Percentiles rank a stretch among this genome's conserved stretches.
These are phyloP conservation scores for Citrus hindsii DNA, from an alignment of 345 rosid genomes.

Conservation along the genomic window DNA sequence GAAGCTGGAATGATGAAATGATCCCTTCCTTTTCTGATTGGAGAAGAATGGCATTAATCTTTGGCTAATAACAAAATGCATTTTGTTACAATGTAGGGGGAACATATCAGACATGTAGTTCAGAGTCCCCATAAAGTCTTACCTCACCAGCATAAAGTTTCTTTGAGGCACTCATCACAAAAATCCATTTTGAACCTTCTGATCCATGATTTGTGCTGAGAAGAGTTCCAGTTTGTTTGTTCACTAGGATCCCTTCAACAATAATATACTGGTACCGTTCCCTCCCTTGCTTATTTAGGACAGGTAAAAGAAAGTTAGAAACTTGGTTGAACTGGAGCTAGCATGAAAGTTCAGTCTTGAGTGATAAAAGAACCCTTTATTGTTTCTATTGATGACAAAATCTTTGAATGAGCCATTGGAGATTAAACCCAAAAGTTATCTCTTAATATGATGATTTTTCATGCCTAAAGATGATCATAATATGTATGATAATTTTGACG, in stretches of 20 bases:
- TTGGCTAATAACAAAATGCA: neutral
- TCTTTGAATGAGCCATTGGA: neutral
- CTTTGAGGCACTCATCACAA: constrained; percentile 30
- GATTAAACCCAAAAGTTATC: neutral
- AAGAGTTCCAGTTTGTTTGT: constrained; percentile 24
- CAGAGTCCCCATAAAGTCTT: constrained; percentile 6
- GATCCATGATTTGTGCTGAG: constrained; percentile 26
- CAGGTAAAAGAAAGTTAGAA: neutral
- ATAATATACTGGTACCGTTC: constrained; percentile 24
- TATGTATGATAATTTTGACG: neutral
- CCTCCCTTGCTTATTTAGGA: constrained; percentile 31
- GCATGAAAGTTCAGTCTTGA: neutral
- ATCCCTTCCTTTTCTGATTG: constrained; percentile 53
- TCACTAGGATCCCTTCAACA: constrained; percentile 23
- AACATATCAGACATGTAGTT: neutral
- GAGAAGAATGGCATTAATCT: constrained; percentile 6
- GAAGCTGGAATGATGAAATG: constrained; percentile 60
- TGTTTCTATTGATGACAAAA: neutral
- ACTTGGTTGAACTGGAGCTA: neutral
- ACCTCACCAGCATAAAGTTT: constrained; percentile 39
- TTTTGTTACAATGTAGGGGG: neutral
- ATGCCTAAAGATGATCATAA: constrained; percentile 1
- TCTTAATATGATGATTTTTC: neutral
- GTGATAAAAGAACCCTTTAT: neutral
- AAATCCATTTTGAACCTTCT: constrained; percentile 31